Conservation (phyloP, 2,329 filamentous ascomycete genomes). For the Apiospora arundinis region DNA sequence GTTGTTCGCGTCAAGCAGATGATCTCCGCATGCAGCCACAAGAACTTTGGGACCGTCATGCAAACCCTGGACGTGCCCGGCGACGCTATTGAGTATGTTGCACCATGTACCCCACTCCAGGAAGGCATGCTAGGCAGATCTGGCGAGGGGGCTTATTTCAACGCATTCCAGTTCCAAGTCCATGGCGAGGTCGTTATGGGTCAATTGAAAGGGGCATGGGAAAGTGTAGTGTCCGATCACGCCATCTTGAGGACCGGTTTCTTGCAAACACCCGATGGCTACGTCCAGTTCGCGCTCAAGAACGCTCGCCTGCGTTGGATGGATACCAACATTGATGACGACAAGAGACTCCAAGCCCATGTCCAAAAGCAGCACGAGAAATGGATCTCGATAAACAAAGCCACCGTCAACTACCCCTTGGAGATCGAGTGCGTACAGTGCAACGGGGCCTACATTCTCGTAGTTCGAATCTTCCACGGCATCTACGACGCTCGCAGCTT, state of each 20-base stretch:
- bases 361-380: constrained; percentile 44
- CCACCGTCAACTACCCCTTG: constrained; percentile 57
- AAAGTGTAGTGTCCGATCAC: constrained; percentile 53
- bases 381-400: constrained; percentile 63
- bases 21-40: constrained; percentile 69
- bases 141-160: constrained; percentile 72
- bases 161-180: constrained; percentile 71
- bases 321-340: constrained; percentile 37
- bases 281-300: constrained; percentile 73
- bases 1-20: constrained; percentile 61
- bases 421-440: constrained; percentile 52
- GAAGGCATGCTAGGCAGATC: constrained; percentile 83
- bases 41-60: constrained; percentile 60
- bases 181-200: constrained; percentile 48
- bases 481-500: constrained; percentile 88
- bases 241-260: constrained; percentile 78
- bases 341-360: constrained; percentile 40
- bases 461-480: constrained; percentile 80
- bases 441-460: constrained; percentile 47
- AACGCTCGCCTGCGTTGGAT: constrained; percentile 51
- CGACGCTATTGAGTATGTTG: constrained; percentile 71
- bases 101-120: constrained; percentile 85
- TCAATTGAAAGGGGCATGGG: constrained; percentile 64
- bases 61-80: constrained; percentile 56
- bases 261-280: constrained; percentile 74